Conservation (phyloP, 2,329 filamentous ascomycete species). For the Aureobasidium sp. region DNA sequence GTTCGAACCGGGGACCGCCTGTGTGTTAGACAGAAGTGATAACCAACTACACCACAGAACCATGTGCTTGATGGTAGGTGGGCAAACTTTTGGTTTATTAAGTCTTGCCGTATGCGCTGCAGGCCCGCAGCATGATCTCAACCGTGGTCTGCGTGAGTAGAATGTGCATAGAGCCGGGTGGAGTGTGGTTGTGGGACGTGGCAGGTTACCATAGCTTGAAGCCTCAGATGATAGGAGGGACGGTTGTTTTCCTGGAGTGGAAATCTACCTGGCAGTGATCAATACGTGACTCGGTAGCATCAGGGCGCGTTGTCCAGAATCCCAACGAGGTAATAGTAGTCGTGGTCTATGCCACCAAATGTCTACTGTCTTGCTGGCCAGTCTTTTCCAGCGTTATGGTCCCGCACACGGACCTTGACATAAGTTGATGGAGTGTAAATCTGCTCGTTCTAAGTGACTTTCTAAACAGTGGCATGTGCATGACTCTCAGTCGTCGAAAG, state of each 20-base stretch:
- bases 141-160: background rate
- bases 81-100: background rate
- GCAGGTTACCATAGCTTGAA: background rate
- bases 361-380: background rate
- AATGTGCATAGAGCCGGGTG: no score
- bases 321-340: background rate
- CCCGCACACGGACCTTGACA: background rate
- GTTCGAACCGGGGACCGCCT: slow-evolving; percentile 1
- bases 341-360: background rate
- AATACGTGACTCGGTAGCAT: background rate
- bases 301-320: background rate
- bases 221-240: background rate
- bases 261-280: background rate
- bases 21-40: slow-evolving; percentile 8
- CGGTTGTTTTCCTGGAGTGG: background rate
- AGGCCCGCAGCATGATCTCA: background rate
- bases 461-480: background rate
- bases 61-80: background rate
- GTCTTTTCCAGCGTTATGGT: no score
- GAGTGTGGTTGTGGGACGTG: background rate
- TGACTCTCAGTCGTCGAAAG: background rate
- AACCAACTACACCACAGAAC: slow-evolving; percentile 11
- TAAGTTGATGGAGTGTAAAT: background rate
- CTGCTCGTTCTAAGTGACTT: background rate
- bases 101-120: background rate